These are phyloP conservation scores for Fusarium paranaense DNA, from an alignment of 2,329 filamentous ascomycete genomes.

Conservation along the genomic window DNA sequence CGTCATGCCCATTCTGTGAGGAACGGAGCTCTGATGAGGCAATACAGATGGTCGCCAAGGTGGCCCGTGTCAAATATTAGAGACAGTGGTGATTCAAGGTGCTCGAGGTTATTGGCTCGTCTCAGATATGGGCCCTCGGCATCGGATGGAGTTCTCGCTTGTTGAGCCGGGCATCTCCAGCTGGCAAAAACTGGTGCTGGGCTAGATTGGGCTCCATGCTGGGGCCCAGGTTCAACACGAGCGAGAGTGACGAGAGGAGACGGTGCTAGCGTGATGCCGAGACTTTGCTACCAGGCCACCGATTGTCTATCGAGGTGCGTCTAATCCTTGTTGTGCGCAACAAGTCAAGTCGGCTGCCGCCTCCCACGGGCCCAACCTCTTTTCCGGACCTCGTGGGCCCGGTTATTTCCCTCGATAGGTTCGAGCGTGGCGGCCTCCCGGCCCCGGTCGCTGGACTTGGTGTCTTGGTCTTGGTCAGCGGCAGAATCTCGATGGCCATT, in stretches of 20 bases:
- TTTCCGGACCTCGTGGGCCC: conserved; percentile 7
- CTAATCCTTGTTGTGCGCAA: conserved; percentile 8
- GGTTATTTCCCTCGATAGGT: conserved; percentile 4
- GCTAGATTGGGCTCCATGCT: neutral
- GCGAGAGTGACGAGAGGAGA: conserved; percentile 20
- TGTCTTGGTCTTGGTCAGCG: neutral
- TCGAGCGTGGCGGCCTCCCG: neutral
- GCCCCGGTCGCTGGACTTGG: neutral
- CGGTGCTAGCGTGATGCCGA: conserved; percentile 27
- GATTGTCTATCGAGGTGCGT: conserved; percentile 25
- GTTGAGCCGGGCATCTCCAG: conserved; percentile 12
- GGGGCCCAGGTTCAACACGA: conserved; percentile 8
- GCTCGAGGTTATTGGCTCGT: conserved; percentile 33
- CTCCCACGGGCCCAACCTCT: conserved; percentile 24
- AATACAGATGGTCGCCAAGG: conserved; percentile 30
- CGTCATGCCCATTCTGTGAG: conserved; percentile 1
- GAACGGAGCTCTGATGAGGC: conserved; percentile 21
- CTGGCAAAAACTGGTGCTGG: conserved; percentile 13
- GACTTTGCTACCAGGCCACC: conserved; percentile 23
- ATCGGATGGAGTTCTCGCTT: conserved; percentile 29
- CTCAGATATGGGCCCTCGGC: conserved; percentile 25
- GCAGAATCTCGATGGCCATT: conserved; percentile 9
- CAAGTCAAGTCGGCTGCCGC: conserved; percentile 25
- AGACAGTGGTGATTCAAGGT: conserved; percentile 38
- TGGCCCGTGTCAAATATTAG: conserved; percentile 36